These are phyloP conservation scores for Psilocybe sp. DNA, from an alignment of 768 basidiomycete genomes.

Conservation along the genomic window DNA sequence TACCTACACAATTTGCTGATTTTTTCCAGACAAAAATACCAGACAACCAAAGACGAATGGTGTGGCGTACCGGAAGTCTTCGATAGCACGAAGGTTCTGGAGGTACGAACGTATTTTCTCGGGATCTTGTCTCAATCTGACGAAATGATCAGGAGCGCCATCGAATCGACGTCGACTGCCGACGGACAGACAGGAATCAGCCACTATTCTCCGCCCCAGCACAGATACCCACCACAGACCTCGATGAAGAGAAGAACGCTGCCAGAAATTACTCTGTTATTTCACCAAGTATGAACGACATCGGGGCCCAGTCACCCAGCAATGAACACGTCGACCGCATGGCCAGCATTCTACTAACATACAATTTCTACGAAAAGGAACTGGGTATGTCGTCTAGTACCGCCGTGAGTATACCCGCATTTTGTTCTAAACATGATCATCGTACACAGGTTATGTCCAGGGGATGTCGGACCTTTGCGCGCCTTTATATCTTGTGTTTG, in stretches of 20 bases:
- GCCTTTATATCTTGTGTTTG: conserved; percentile 90
- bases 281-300: conserved; percentile 67
- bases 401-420: conserved; percentile 5
- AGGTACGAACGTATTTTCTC: conserved; percentile 44
- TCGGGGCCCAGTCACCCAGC: conserved; percentile 83
- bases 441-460: conserved; percentile 81
- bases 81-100: conserved; percentile 74
- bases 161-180: conserved; percentile 94
- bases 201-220: conserved; percentile 68
- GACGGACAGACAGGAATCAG: conserved; percentile 93
- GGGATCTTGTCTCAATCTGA: conserved; percentile 3
- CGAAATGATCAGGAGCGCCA: conserved; percentile 64
- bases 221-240: conserved; percentile 28
- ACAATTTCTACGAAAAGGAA: conserved; percentile 86
- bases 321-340: conserved; percentile 93
- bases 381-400: conserved; percentile 56
- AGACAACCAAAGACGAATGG: conserved; percentile 76
- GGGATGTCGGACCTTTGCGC: conserved; percentile 98
- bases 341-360: conserved; percentile 83
- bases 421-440: conserved; percentile 1
- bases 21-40: conserved; percentile 59
- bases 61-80: conserved; percentile 79
- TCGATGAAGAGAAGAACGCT: conserved; percentile 55
- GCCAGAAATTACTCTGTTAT: conserved; percentile 65
- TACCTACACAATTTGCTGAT: background rate